Percentiles rank a stretch among this genome's conserved stretches.
These are phyloP conservation scores for Quercus tomentella DNA, from an alignment of 331 rosid genomes.

Conservation along the genomic window DNA sequence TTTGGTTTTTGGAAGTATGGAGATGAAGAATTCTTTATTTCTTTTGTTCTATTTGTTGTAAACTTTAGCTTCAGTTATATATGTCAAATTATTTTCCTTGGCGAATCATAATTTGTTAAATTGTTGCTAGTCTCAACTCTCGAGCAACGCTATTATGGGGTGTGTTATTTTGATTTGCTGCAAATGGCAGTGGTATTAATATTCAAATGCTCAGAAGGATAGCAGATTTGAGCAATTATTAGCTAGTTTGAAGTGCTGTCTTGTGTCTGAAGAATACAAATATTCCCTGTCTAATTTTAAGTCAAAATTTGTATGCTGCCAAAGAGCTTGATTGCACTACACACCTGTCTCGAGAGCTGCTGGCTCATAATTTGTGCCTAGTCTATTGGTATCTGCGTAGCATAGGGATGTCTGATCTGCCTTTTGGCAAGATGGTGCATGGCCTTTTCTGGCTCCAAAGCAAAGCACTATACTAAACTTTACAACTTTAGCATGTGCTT, in stretches of 20 bases:
- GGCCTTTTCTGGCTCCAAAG: slow-evolving; percentile 7
- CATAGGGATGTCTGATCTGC: neutral
- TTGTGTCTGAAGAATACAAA: neutral
- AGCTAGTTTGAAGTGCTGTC: neutral
- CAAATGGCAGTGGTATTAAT: neutral
- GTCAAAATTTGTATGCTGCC: neutral
- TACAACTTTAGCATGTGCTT: slow-evolving; percentile 2
- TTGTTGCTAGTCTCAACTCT: neutral
- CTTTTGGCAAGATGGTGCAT: slow-evolving; percentile 12
- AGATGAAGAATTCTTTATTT: neutral
- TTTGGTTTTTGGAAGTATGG: too few species aligned
- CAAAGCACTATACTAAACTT: neutral
- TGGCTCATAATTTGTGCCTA: neutral
- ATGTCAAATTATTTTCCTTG: neutral
- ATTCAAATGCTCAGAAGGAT: neutral
- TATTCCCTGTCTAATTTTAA: neutral
- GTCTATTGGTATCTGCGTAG: neutral
- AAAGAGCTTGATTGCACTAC: neutral
- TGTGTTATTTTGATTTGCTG: neutral
- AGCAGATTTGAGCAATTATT: neutral
- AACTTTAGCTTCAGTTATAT: neutral
- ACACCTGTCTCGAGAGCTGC: neutral
- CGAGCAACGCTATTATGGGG: too few species aligned
- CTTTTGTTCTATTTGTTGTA: neutral
- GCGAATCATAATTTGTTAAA: neutral